These are phyloP conservation scores for Emergomyces orientalis DNA, from an alignment of 2,329 filamentous ascomycete genomes.

Conservation along the genomic window DNA sequence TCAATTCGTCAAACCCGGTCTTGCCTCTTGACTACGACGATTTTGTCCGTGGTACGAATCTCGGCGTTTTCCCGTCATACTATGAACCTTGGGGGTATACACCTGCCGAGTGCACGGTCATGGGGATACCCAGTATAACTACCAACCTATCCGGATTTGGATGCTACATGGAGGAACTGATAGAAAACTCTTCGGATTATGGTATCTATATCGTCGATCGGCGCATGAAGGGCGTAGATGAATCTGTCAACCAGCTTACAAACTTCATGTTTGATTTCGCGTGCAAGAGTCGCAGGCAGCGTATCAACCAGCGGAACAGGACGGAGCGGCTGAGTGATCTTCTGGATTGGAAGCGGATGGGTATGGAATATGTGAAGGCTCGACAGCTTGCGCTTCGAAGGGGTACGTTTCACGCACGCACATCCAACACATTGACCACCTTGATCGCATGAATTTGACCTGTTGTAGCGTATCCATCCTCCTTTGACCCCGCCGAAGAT, in stretches of 20 bases:
- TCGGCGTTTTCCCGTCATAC: slow-evolving; percentile 94
- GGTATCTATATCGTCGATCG: slow-evolving; percentile 99
- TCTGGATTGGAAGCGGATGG: slow-evolving; percentile 98
- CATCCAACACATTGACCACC: not conserved
- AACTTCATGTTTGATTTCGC: slow-evolving; percentile 91
- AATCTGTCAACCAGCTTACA: slow-evolving; percentile 91
- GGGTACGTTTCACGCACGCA: slow-evolving; percentile 25
- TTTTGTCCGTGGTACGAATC: slow-evolving; percentile 91
- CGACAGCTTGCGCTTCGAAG: slow-evolving; percentile 82
- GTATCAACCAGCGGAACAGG: slow-evolving; percentile 96
- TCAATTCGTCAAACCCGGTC: slow-evolving; percentile 91
- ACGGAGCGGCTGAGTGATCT: slow-evolving; percentile 92
- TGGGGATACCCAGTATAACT: slow-evolving; percentile 97
- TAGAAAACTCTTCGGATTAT: slow-evolving; percentile 95
- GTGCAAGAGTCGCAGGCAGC: slow-evolving; percentile 84
- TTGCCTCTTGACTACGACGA: slow-evolving; percentile 96
- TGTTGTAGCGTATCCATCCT: slow-evolving; percentile 65
- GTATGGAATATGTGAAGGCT: slow-evolving; percentile 97
- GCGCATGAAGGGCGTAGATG: slow-evolving; percentile 87
- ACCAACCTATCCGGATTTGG: slow-evolving; percentile 97
- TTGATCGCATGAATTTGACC: not conserved
- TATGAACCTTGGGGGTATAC: slow-evolving; percentile 99
- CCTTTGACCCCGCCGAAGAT: slow-evolving; percentile 66
- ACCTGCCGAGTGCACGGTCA: slow-evolving; percentile 94
- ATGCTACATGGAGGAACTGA: slow-evolving; percentile 98